Base-by-base conservation (phyloP, 1,284 basidiomycete species). In the Moniliophthora roreri region DNA sequence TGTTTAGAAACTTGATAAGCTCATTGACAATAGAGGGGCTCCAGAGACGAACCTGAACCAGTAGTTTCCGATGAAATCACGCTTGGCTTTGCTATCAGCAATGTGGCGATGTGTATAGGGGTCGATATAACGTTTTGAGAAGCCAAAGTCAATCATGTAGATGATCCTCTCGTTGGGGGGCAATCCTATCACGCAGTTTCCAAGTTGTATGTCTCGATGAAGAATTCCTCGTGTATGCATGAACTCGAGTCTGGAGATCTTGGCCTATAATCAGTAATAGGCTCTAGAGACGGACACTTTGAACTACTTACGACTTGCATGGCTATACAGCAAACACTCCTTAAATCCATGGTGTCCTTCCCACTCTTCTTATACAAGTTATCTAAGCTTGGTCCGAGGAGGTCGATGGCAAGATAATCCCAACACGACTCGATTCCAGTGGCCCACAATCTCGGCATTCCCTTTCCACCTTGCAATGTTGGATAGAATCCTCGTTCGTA, bases 121-220 rank as follows among this genome's bases (percentile, higher is more conserved):
- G 66, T 90, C 85, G 58, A 89, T 81, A 59, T 87, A 90, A 41
- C 77, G 77, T 62, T 89, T 90, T 15, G 87, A 87, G 64, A 90
- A 90, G 8, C 87, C 87, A 65, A 90, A 90, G 66, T 90, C 88
- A 60, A 90, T 90, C 87, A 90, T 87, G 62, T 89, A 89, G 56
- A 90, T 76, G 32, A 69, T 76, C 51, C 75, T 74, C n/a, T 84
- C 73, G 55, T 84, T 70, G 0, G 82, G 79, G 3, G 71, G 66
- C 42, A 77, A 70, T 9, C 87, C 87, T 50, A 89, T 63, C 5
- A 80, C 80, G 59, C 83, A 86, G 65, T 90, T 90, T 7, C 88
- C 88, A 3, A 90, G 76, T 59, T 90, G 87, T 48, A 90, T 84
- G 59, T 90, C 87, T 7, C 87, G 79, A 63, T 90, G 87, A 34